Evolutionary conservation across 1,284 basidiomycete species (phyloP).

Genomic region (Veloboletus limbatus): DNA sequence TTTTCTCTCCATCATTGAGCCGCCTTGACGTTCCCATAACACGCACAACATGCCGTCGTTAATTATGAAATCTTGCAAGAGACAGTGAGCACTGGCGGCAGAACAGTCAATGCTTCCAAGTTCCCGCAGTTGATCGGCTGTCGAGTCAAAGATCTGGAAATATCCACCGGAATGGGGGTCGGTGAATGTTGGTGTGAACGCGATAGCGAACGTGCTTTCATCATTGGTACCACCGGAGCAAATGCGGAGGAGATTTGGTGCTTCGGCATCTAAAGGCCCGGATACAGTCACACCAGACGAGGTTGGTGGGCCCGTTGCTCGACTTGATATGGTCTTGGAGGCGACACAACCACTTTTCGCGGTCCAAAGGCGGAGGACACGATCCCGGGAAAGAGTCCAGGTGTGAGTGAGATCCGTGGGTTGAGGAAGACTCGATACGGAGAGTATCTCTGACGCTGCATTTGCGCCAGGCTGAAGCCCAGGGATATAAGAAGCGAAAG

Average conservation of each 20-base stretch:
- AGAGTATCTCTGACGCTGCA: constrained; percentile 57
- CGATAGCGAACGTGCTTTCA: constrained; percentile 49
- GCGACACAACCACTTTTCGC: constrained; percentile 66
- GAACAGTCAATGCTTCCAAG: constrained; percentile 59
- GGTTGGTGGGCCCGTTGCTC: constrained; percentile 14
- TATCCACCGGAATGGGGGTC: constrained; percentile 64
- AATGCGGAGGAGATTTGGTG: constrained; percentile 59
- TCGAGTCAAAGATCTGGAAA: constrained; percentile 61
- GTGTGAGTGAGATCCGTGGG: constrained; percentile 70
- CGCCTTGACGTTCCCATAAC: constrained; percentile 76
- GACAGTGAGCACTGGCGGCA: constrained; percentile 56
- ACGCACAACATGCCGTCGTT: constrained; percentile 52
- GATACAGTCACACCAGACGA: constrained; percentile 37
- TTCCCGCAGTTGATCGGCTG: constrained; percentile 54
- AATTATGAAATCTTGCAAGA: constrained; percentile 73
- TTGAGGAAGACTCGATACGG: constrained; percentile 63
- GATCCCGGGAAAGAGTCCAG: constrained; percentile 88
- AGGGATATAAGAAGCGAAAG: constrained; percentile 65
- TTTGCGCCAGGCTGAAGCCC: constrained; percentile 44
- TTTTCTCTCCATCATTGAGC: constrained; percentile 63
- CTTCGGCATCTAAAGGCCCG: constrained; percentile 52
- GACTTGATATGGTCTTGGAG: constrained; percentile 47
- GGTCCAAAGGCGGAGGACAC: constrained; percentile 82
- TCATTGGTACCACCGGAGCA: constrained; percentile 45
- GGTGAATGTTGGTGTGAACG: constrained; percentile 63